phyloP scores from a whole-genome alignment of 2,329 filamentous ascomycete genomes.

The Neonectria sp. region DNA sequence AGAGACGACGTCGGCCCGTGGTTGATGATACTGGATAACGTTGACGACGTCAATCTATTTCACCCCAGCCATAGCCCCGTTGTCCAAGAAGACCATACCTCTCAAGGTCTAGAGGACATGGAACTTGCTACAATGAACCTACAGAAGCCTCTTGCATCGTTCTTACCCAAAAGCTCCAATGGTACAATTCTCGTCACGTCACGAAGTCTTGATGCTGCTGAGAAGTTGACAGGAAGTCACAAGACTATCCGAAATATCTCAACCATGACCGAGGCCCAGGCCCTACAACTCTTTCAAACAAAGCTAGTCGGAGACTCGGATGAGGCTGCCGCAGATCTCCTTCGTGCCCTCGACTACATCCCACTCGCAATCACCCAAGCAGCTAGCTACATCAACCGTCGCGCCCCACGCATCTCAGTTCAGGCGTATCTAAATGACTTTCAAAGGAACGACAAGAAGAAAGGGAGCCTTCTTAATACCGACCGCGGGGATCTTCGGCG shows the following conservation, averaged over 20 bases:
- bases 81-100: no score
- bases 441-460: conserved; percentile 45
- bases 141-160: conserved; percentile 28
- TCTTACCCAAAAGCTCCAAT: conserved; percentile 32
- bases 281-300: conserved; percentile 28
- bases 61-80: background rate
- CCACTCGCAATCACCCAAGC: conserved; percentile 46
- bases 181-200: conserved; percentile 40
- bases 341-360: conserved; percentile 4
- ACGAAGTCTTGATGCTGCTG: conserved; percentile 25
- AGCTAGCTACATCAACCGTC: conserved; percentile 16
- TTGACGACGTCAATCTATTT: conserved; percentile 30
- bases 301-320: conserved; percentile 20
- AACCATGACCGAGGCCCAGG: conserved; percentile 32
- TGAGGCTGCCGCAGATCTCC: conserved; percentile 26
- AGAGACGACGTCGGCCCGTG: conserved; percentile 39
- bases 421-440: conserved; percentile 51
- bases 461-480: conserved; percentile 42
- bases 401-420: conserved; percentile 22
- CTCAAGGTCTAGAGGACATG: background rate
- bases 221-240: conserved; percentile 21
- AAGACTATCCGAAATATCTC: conserved; percentile 20
- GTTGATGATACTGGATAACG: conserved; percentile 43
- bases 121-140: background rate
- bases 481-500: conserved; percentile 42